Evolutionary conservation across 371 early-diverging fungal genomes (phyloP).

Genomic region (Mortierella sp.): DNA sequence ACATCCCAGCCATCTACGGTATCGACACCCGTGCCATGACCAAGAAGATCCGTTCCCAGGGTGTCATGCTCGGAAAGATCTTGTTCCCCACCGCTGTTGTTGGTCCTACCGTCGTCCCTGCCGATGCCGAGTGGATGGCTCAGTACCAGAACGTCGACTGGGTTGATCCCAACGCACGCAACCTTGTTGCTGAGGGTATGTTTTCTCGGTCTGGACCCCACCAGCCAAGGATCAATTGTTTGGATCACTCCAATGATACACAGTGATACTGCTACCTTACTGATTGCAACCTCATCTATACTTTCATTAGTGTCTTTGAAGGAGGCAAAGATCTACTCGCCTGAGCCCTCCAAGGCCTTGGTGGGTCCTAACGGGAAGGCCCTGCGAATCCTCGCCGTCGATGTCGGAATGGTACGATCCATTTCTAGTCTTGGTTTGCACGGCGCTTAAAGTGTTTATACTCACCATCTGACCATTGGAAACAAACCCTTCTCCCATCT

Average conservation of each 20-base stretch:
- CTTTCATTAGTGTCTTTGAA: slow-evolving; percentile 78
- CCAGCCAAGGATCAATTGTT: no score
- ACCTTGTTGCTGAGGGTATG: slow-evolving; percentile 87
- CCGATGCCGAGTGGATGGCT: slow-evolving; percentile 67
- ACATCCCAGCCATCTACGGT: slow-evolving; percentile 91
- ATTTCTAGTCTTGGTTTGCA: not conserved
- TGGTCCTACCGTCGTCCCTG: slow-evolving; percentile 56
- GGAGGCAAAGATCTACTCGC: slow-evolving; percentile 77
- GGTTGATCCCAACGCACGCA: slow-evolving; percentile 91
- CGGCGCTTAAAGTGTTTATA: not conserved
- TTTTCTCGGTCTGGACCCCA: not conserved
- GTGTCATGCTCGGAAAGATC: slow-evolving; percentile 88
- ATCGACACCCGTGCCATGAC: slow-evolving; percentile 95
- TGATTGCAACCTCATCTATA: slow-evolving; percentile 5
- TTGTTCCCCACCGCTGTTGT: slow-evolving; percentile 69
- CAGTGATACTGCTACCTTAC: not conserved
- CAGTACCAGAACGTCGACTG: slow-evolving; percentile 85
- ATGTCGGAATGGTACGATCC: slow-evolving; percentile 87
- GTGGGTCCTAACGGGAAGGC: slow-evolving; percentile 80
- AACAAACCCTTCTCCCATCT: not conserved
- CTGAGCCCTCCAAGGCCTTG: slow-evolving; percentile 71
- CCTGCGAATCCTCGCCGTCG: slow-evolving; percentile 89
- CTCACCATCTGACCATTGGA: not conserved
- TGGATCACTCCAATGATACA: not conserved
- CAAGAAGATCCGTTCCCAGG: slow-evolving; percentile 91